Conservation (phyloP, 208 protist genomes). For the Trypanosomatidae sp. region DNA sequence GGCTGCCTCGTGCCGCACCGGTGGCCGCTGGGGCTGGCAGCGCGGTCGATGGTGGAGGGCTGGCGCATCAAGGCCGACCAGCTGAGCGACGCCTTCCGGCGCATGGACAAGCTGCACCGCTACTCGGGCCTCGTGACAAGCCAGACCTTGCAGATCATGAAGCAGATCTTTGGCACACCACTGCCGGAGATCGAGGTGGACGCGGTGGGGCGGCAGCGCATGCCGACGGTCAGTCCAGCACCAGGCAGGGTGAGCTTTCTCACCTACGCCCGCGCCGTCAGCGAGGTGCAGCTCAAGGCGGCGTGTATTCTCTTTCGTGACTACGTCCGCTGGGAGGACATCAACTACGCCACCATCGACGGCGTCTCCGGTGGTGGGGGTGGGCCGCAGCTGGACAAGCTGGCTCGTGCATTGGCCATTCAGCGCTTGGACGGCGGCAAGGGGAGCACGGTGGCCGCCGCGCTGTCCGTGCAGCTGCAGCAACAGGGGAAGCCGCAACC, state of each 20-base stretch:
- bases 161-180: constrained; percentile 64
- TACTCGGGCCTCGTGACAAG: constrained; percentile 73
- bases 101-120: constrained; percentile 60
- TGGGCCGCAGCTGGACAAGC: background rate
- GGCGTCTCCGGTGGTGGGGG: too few species aligned
- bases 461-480: constrained; percentile 11
- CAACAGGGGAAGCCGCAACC: background rate
- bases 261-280: constrained; percentile 53
- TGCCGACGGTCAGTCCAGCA: constrained; percentile 59
- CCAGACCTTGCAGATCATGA: constrained; percentile 55
- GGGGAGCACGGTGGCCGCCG: constrained; percentile 8
- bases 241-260: constrained; percentile 48
- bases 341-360: constrained; percentile 70
- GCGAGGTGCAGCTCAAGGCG: constrained; percentile 68
- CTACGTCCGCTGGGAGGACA: constrained; percentile 81
- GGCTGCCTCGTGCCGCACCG: constrained; percentile 75
- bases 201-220: constrained; percentile 61
- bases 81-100: constrained; percentile 65
- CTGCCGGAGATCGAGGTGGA: constrained; percentile 65
- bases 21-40: constrained; percentile 75
- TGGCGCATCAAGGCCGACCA: constrained; percentile 63
- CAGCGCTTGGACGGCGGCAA: constrained; percentile 13
- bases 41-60: constrained; percentile 87
- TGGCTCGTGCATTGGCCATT: constrained; percentile 16
- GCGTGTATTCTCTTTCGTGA: constrained; percentile 69